Conservation (phyloP, 2,329 filamentous ascomycete genomes). For the Penicillium sp. region DNA sequence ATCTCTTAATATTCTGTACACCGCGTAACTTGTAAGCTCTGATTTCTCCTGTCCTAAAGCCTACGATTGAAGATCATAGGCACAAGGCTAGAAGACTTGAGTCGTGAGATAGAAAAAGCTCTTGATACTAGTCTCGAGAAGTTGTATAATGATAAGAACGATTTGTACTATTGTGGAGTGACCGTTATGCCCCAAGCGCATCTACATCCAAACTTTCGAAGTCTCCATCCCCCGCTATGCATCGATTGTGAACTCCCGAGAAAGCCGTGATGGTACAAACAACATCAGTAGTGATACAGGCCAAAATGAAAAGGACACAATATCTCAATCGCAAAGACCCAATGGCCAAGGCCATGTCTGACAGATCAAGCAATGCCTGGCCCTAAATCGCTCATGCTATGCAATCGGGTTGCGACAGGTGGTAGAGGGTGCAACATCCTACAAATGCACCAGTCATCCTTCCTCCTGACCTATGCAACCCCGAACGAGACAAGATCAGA, state of each 20-base stretch:
- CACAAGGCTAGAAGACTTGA: too few species aligned
- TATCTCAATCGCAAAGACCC: neutral
- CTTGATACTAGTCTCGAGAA: neutral
- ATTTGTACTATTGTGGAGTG: neutral
- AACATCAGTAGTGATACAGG: neutral
- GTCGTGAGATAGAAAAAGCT: neutral
- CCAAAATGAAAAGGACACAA: neutral
- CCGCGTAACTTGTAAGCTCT: neutral
- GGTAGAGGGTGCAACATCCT: neutral
- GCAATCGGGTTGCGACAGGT: neutral
- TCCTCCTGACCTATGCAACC: neutral
- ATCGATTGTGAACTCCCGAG: neutral
- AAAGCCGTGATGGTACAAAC: neutral
- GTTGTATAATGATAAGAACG: neutral
- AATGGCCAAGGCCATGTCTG: neutral
- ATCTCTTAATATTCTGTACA: neutral
- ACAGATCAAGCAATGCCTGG: neutral
- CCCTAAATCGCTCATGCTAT: neutral
- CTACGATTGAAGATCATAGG: too few species aligned
- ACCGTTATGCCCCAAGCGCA: neutral
- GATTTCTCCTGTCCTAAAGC: too few species aligned
- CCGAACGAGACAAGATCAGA: neutral
- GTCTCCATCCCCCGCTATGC: constrained; percentile 1
- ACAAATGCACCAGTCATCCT: neutral
- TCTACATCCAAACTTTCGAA: constrained; percentile 1